Percentiles rank a stretch among this genome's conserved stretches.
These are phyloP conservation scores for Chenopodium suecicum DNA, from an alignment of 148 eudicot genomes.

Conservation along the genomic window DNA sequence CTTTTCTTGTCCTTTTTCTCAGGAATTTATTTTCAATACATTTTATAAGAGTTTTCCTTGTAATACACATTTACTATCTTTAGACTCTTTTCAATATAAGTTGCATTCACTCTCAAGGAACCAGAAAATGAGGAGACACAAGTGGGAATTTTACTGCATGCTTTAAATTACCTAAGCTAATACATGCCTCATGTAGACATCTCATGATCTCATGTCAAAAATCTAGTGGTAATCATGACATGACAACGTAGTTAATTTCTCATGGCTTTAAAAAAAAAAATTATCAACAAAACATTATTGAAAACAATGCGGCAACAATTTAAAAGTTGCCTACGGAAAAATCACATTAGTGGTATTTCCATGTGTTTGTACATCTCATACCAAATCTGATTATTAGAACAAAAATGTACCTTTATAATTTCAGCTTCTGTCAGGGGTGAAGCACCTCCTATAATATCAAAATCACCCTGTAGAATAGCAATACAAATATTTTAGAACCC, in stretches of 20 bases:
- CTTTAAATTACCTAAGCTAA: background rate
- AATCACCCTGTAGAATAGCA: conserved; percentile 58
- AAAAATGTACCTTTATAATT: conserved; percentile 70
- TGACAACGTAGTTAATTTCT: background rate
- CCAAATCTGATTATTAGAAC: background rate
- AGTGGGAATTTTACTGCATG: background rate
- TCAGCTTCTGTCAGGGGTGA: conserved; percentile 90
- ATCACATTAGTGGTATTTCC: too few relatives aligned
- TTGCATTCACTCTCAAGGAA: background rate
- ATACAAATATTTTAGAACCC: background rate
- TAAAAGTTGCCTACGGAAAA: background rate
- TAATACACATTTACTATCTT: background rate
- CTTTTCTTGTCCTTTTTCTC: background rate
- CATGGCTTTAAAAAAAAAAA: background rate
- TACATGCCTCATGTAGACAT: background rate
- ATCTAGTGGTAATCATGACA: background rate
- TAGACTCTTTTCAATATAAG: background rate
- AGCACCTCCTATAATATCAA: conserved; percentile 94
- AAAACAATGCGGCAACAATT: background rate
- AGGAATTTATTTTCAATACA: background rate
- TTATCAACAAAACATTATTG: too few relatives aligned
- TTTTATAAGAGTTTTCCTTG: background rate
- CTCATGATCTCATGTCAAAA: background rate
- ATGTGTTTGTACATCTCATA: background rate
- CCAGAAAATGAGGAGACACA: background rate